These are phyloP conservation scores for Neoscytalidium dimidiatum DNA, from an alignment of 2,329 filamentous ascomycete species.

Conservation along the genomic window DNA sequence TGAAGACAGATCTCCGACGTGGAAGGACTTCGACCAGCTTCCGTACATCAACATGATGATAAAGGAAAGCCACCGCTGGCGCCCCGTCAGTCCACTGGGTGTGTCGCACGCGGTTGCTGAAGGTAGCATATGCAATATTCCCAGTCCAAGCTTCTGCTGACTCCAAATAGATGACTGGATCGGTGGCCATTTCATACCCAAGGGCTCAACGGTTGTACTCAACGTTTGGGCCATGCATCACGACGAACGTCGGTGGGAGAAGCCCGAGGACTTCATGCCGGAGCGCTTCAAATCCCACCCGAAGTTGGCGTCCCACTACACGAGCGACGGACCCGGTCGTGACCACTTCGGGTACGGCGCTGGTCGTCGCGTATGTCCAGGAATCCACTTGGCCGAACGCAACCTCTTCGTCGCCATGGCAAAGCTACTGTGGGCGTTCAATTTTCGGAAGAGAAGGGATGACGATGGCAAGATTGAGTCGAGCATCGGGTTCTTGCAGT, in stretches of 20 bases:
- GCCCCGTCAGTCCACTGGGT: conserved; percentile 29
- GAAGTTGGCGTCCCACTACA: conserved; percentile 15
- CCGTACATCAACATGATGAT: conserved; percentile 35
- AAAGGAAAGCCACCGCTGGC: conserved; percentile 38
- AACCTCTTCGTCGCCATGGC: conserved; percentile 27
- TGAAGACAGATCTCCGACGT: no score
- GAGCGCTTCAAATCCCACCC: conserved; percentile 20
- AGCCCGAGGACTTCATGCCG: conserved; percentile 19
- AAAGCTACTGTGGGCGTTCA: conserved; percentile 26
- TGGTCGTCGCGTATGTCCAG: conserved; percentile 33
- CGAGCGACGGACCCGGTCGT: conserved; percentile 12
- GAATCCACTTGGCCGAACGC: conserved; percentile 31
- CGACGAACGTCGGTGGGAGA: conserved; percentile 21
- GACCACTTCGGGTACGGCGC: conserved; percentile 28
- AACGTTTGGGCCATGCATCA: conserved; percentile 42
- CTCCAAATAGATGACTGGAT: conserved; percentile 36
- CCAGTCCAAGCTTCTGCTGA: background rate
- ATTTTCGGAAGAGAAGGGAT: conserved; percentile 17
- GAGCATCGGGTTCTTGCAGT: no score
- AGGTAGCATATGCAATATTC: conserved; percentile 21
- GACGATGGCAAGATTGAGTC: no score
- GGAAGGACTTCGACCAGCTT: conserved; percentile 30
- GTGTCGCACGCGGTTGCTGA: conserved; percentile 43
- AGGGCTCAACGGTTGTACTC: conserved; percentile 40
- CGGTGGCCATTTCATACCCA: conserved; percentile 45